These are phyloP conservation scores for Hirsutella thompsonii DNA, from an alignment of 2,329 filamentous ascomycete species.

Conservation along the genomic window DNA sequence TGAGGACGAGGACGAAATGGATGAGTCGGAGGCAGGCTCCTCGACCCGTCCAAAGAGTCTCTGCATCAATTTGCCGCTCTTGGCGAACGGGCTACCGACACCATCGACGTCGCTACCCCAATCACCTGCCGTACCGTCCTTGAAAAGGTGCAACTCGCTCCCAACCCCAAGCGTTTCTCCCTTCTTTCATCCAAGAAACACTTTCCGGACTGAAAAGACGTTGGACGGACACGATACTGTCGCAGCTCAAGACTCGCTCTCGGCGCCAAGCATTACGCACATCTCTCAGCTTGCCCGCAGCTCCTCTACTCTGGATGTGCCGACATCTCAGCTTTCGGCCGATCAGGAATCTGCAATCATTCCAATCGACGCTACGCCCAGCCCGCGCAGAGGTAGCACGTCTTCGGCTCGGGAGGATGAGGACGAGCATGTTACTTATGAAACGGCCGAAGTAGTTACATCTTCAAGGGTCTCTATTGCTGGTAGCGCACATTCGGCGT, in stretches of 20 bases:
- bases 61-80: slow-evolving; percentile 9
- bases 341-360: no score
- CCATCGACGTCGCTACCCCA: slow-evolving; percentile 20
- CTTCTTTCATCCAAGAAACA: slow-evolving; percentile 1
- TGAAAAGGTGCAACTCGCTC: slow-evolving; percentile 36
- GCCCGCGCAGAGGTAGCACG: slow-evolving; percentile 6
- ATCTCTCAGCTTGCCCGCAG: not conserved
- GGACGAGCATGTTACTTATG: slow-evolving; percentile 32
- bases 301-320: not conserved
- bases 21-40: slow-evolving; percentile 19
- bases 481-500: slow-evolving; percentile 34
- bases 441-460: slow-evolving; percentile 46
- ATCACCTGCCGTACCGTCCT: slow-evolving; percentile 18
- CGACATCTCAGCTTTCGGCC: no score
- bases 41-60: slow-evolving; percentile 33
- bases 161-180: slow-evolving; percentile 22
- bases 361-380: no score
- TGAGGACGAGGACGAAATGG: slow-evolving; percentile 34
- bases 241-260: not conserved
- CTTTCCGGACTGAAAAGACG: not conserved
- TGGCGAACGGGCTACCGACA: slow-evolving; percentile 16
- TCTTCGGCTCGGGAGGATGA: slow-evolving; percentile 23
- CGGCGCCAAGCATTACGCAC: not conserved
- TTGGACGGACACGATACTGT: not conserved
- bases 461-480: slow-evolving; percentile 42